Base-by-base conservation (phyloP, 2,329 filamentous ascomycete genomes). In the Nigrospora oryzae region DNA sequence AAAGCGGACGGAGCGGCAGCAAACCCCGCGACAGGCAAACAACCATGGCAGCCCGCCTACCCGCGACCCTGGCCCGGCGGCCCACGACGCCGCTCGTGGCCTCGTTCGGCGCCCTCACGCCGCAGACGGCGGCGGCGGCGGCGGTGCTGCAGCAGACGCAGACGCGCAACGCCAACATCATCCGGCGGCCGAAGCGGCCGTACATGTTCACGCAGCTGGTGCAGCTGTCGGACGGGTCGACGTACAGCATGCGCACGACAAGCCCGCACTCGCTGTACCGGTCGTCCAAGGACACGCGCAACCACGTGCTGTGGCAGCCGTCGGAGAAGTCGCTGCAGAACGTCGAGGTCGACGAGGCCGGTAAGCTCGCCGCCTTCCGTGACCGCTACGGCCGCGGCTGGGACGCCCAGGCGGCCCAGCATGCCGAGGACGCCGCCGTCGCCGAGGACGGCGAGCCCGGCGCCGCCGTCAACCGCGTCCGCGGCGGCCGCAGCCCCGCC, bases 121-220 rank as follows among this genome's bases (percentile, higher is more conserved):
- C 57, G 38, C 40, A 44, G 49, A 49, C 52, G 42, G 52, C 56
- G 49, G 45, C 53, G 46, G 48, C 54, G 19, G 47, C 45, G n/a
- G 36, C 42, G 31, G 37, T 40, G 17, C 49, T 58, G 48, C 57
- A 63, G 37, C 53, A 54, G 65, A 68, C 66, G 41, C 85, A 90
- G 69, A 73, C 81, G 61, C 84, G 89, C 49, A 81, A 89, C 62
- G 93, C 93, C 43, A 89, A 86, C 19, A 85, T 95, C 51, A 79
- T 97, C 61, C 78, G 77, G 50, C 88, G 93, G 14, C 89, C 89
- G n/a, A 86, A 89, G 60, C 81, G 90, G 6, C 91, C 93, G 36
- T 97, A 96, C 75, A 88, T 84, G 54, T 97, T 96, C 74, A 96
- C 91, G n/a, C 93, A 98, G 69, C 79, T 98, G 49, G 75, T 98